phyloP scores from a whole-genome alignment of 495 filamentous ascomycete genomes.

The Tuber aestivum region DNA sequence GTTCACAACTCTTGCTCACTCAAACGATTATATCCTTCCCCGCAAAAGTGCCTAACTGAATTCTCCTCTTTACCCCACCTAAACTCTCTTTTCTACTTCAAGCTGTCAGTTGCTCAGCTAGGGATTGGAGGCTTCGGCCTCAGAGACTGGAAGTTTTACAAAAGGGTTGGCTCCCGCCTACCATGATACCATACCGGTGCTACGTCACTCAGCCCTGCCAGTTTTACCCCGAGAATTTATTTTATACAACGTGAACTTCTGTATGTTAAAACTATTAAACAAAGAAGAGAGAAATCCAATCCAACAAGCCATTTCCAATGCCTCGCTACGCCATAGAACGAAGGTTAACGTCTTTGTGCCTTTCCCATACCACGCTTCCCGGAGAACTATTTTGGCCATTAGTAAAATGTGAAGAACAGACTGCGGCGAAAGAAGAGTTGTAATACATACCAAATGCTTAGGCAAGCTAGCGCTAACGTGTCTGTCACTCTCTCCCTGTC shows the following conservation, averaged over 20 bases:
- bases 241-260: neutral
- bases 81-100: too few species aligned
- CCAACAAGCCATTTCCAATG: conserved; percentile 10
- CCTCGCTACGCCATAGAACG: neutral
- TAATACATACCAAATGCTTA: conserved; percentile 73
- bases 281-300: conserved; percentile 8
- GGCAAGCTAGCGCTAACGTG: conserved; percentile 73
- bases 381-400: conserved; percentile 47
- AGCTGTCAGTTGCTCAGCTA: too few species aligned
- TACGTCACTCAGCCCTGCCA: neutral
- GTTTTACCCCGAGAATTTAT: neutral
- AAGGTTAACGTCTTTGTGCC: conserved; percentile 49
- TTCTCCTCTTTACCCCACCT: too few species aligned
- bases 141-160: neutral
- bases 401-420: conserved; percentile 29
- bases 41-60: too few species aligned
- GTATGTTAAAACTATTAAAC: conserved; percentile 16
- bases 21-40: too few species aligned
- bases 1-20: too few species aligned
- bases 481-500: conserved; percentile 92
- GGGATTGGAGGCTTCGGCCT: neutral
- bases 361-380: conserved; percentile 59
- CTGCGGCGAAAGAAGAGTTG: neutral
- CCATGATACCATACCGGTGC: neutral
- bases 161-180: neutral